Evolutionary conservation across 2,329 filamentous ascomycete species (phyloP), one percentile per base, ranked within the genome.

Genomic region (Beauveria asiatica): DNA sequence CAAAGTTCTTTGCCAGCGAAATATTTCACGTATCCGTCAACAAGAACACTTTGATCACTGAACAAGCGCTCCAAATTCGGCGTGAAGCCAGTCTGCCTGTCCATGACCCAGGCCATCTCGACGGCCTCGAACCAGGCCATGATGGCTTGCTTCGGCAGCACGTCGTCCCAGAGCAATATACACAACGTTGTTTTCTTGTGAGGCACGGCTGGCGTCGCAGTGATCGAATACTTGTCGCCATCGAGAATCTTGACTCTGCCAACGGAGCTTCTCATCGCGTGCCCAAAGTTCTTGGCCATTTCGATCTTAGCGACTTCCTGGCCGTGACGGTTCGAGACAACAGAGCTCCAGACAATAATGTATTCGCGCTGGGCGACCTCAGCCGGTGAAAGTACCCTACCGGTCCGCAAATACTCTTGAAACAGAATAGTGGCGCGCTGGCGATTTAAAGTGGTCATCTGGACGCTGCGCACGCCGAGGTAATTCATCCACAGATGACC

Each of bases 401-500:
- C 76, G 57, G 71, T 78, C 17, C 64, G 62, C 65, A 87, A 70
- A 57, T 82, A 82, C 63, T 80, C 76, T 45, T 83, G 80, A 66
- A 92, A 86, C 1, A 96, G 78, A 21, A 97, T 84, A 52, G 87
- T 90, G 1, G 92, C 89, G 41, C 94, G 83, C 72, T 97, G 92
- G 23, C 90, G 82, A 74, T 96, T 97, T 41, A 97, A 78, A 7
- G 84, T 90, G 44, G 83, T 83, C 86, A 97, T 90, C 70, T 85
- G 86, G 17, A 99, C 92, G 53, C 88, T 82, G 63, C 87, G 82
- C 5, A 99, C 93, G 46, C 92, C 94, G 39, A 84, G 80, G 72
- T 95, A 93, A 72, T 97, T 97, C 67, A 89, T 92, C 69, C 80
- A 83, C 7, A 97, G 80, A 72, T 97, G 94, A 7, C 89, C 76